Conservation (phyloP, 768 basidiomycete genomes). For the Amanita rimosa region DNA sequence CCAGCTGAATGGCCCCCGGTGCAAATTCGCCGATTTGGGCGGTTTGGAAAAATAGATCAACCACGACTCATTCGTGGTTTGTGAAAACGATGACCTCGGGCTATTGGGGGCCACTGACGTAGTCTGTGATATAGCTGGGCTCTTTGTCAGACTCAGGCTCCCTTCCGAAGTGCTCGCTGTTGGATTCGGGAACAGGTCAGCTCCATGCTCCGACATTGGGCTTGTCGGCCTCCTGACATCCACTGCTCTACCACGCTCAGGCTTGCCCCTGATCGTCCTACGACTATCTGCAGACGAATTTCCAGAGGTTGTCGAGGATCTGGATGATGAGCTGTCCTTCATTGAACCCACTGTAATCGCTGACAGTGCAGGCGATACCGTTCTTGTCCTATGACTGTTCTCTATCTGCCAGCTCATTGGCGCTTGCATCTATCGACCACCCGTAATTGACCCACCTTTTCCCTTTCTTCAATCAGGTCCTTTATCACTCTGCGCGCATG, state of each 20-base stretch:
- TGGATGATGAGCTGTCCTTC: not conserved
- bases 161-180: not conserved
- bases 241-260: not conserved
- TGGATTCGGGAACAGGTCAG: not conserved
- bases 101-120: not conserved
- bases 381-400: not conserved
- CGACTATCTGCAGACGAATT: not conserved
- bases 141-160: not conserved
- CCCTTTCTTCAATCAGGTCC: conserved; percentile 30
- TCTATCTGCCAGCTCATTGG: not conserved
- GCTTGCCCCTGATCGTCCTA: not conserved
- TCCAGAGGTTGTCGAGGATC: not conserved
- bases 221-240: not conserved
- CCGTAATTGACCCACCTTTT: conserved; percentile 15
- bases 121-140: not conserved
- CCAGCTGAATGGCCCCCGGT: conserved; percentile 12
- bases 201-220: not conserved
- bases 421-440: not conserved
- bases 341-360: not conserved
- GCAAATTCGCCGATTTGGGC: not conserved
- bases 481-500: conserved; percentile 28
- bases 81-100: not conserved
- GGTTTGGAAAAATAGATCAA: not conserved
- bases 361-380: conserved; percentile 11
- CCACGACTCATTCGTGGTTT: not conserved